Evolutionary conservation across 768 basidiomycete species (phyloP).

Genomic region (Lactarius sp.): DNA sequence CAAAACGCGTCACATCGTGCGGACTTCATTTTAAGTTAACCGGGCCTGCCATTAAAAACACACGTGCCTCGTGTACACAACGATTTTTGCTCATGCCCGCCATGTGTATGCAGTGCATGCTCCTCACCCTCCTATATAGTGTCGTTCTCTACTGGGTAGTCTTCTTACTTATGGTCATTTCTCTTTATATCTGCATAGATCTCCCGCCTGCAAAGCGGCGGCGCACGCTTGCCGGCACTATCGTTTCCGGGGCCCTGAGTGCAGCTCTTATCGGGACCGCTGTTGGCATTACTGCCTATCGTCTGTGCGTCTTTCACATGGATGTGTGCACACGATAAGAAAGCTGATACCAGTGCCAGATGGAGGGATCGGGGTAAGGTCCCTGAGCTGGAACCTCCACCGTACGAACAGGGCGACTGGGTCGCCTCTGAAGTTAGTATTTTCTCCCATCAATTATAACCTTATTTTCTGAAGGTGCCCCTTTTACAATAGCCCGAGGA

Average conservation of each 20-base stretch:
- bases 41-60: neutral
- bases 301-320: slow-evolving; percentile 55
- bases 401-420: slow-evolving; percentile 62
- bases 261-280: slow-evolving; percentile 84
- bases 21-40: neutral
- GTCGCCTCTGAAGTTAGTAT: slow-evolving; percentile 24
- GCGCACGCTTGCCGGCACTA: slow-evolving; percentile 73
- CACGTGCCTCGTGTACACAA: slow-evolving; percentile 21
- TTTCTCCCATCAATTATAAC: neutral
- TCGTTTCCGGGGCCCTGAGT: slow-evolving; percentile 78
- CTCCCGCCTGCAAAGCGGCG: slow-evolving; percentile 73
- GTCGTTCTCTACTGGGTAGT: slow-evolving; percentile 22
- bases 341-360: slow-evolving; percentile 35
- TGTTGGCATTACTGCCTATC: slow-evolving; percentile 81
- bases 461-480: neutral
- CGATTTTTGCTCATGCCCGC: slow-evolving; percentile 23
- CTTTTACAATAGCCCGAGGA: neutral
- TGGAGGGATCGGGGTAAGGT: slow-evolving; percentile 76
- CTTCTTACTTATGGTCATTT: slow-evolving; percentile 28
- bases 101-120: slow-evolving; percentile 30
- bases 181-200: slow-evolving; percentile 47
- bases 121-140: slow-evolving; percentile 42
- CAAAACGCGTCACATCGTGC: slow-evolving; percentile 7
- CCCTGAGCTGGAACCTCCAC: slow-evolving; percentile 42
- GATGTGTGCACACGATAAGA: neutral